Percentiles rank a stretch among this genome's conserved stretches.
phyloP scores from a whole-genome alignment of 2,329 filamentous ascomycete genomes.

The Orbilia oligospora region DNA sequence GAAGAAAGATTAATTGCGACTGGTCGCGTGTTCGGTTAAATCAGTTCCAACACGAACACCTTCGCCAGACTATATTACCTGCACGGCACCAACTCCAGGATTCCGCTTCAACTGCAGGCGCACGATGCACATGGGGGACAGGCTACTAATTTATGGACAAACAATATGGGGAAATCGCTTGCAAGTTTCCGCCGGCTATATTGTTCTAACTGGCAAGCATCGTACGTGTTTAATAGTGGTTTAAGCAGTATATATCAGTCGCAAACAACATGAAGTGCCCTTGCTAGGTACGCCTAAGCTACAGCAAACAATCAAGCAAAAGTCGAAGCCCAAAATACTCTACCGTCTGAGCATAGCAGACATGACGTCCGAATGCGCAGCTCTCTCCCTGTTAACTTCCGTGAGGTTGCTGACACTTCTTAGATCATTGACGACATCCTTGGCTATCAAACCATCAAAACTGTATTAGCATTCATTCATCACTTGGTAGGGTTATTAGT shows the following conservation, averaged over 20 bases:
- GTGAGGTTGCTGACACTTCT: conserved; percentile 83
- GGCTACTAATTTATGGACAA: conserved; percentile 9
- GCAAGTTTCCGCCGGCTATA: conserved; percentile 11
- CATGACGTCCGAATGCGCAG: conserved; percentile 91
- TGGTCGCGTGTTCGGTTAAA: conserved; percentile 57
- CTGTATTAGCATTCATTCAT: conserved; percentile 12
- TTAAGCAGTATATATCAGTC: not conserved
- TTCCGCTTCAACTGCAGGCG: not conserved
- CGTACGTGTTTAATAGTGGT: conserved; percentile 23
- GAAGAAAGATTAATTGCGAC: conserved; percentile 14
- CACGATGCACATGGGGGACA: not conserved
- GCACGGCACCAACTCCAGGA: not conserved
- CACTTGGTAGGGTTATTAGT: not conserved
- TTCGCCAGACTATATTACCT: conserved; percentile 16
- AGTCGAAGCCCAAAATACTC: conserved; percentile 8
- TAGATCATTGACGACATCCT: conserved; percentile 96
- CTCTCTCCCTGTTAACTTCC: conserved; percentile 85
- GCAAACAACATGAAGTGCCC: conserved; percentile 11
- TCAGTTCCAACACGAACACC: conserved; percentile 30
- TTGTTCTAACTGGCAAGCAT: conserved; percentile 7
- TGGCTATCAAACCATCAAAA: conserved; percentile 71
- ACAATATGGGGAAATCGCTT: conserved; percentile 1
- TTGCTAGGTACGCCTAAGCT: conserved; percentile 19
- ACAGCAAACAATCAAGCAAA: conserved; percentile 12
- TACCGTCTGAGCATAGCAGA: conserved; percentile 69